Evolutionary conservation across 441 rosid species (phyloP).

Genomic region (Cnidoscolus chayamansa): DNA sequence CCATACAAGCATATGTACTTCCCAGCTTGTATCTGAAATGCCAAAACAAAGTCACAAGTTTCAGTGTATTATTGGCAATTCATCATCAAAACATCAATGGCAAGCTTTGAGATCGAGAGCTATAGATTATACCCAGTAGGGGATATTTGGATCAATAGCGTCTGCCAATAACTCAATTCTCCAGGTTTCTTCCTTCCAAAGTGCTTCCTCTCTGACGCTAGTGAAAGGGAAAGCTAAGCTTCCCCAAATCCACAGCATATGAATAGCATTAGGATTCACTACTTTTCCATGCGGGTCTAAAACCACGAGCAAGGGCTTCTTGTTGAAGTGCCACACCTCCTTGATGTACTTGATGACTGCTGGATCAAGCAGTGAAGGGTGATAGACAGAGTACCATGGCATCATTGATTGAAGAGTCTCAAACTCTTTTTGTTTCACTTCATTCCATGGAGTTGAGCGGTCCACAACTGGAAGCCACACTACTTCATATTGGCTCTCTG

Average conservation of each 20-base stretch:
- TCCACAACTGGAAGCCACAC: slow-evolving; percentile 80
- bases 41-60: background rate
- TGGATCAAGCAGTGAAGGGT: slow-evolving; percentile 51
- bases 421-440: slow-evolving; percentile 42
- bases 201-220: slow-evolving; percentile 48
- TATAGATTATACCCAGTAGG: slow-evolving; percentile 44
- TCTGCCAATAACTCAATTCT: slow-evolving; percentile 55
- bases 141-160: slow-evolving; percentile 42
- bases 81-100: background rate
- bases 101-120: background rate
- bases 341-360: slow-evolving; percentile 55
- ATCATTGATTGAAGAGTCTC: slow-evolving; percentile 43
- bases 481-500: slow-evolving; percentile 59
- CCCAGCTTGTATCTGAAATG: slow-evolving; percentile 49
- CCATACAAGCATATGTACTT: slow-evolving; percentile 71
- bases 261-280: slow-evolving; percentile 69
- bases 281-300: slow-evolving; percentile 76
- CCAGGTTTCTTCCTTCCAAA: slow-evolving; percentile 69
- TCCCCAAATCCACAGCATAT: slow-evolving; percentile 91
- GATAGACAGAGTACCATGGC: slow-evolving; percentile 73
- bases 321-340: slow-evolving; percentile 67
- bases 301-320: slow-evolving; percentile 73
- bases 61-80: background rate
- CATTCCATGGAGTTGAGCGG: slow-evolving; percentile 42
- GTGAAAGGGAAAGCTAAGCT: slow-evolving; percentile 77